phyloP scores from a whole-genome alignment of 2,329 filamentous ascomycete genomes.

The Colletotrichum sansevieriae region DNA sequence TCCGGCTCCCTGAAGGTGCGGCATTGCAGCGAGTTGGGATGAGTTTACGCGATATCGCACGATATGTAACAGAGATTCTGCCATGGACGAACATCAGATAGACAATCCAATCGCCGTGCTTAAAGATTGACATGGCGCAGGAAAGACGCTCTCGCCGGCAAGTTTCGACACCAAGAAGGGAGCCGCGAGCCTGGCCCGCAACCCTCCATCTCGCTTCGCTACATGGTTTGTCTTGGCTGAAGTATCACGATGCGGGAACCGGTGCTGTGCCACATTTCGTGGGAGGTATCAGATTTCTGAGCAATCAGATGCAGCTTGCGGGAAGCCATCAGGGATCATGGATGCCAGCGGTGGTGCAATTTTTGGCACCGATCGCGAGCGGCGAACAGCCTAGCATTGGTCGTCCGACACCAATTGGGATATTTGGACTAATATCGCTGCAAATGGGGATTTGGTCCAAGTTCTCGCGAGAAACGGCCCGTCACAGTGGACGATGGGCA shows the following conservation, averaged over 20 bases:
- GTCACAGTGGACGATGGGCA: not conserved
- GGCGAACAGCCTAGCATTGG: conserved; percentile 14
- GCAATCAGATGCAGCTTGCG: not conserved
- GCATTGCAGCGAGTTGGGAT: conserved; percentile 9
- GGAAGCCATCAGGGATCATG: conserved; percentile 2
- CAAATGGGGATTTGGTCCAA: not conserved
- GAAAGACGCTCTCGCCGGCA: conserved; percentile 9
- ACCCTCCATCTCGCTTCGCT: not conserved
- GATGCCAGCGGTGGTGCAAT: conserved; percentile 31
- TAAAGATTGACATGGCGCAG: not conserved
- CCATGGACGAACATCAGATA: conserved; percentile 1
- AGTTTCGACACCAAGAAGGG: conserved; percentile 29
- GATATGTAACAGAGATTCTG: conserved; percentile 27
- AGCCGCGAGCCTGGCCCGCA: conserved; percentile 10
- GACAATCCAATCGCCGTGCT: conserved; percentile 5
- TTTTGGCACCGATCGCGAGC: conserved; percentile 36
- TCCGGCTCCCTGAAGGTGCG: not conserved
- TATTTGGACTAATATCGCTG: not conserved
- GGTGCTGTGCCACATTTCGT: not conserved
- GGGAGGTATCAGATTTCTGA: not conserved
- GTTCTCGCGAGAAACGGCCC: not conserved
- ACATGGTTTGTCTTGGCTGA: conserved; percentile 19
- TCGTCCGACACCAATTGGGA: conserved; percentile 10
- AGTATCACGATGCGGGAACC: conserved; percentile 15
- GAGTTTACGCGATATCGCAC: conserved; percentile 26